phyloP scores from a whole-genome alignment of 129 eudicot species.

The Arctium minus region DNA sequence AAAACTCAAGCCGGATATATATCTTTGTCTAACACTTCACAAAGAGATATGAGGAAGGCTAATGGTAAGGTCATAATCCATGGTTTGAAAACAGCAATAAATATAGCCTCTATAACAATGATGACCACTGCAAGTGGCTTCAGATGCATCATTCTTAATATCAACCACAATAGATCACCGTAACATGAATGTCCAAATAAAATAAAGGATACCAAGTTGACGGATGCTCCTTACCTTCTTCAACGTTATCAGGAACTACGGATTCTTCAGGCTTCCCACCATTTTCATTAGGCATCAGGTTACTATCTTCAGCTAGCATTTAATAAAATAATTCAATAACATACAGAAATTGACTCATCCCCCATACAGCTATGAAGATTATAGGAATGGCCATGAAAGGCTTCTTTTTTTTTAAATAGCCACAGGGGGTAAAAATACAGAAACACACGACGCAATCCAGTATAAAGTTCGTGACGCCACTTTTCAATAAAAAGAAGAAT shows the following conservation, averaged over 20 bases:
- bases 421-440: neutral
- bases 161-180: neutral
- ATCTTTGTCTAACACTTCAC: neutral
- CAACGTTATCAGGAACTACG: slow-evolving; percentile 34
- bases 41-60: neutral
- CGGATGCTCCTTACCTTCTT: slow-evolving; percentile 40
- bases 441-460: neutral
- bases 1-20: neutral
- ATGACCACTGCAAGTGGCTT: neutral
- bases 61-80: neutral
- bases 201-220: neutral
- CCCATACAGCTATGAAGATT: neutral
- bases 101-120: neutral
- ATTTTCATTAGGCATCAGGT: slow-evolving; percentile 35
- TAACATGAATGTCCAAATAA: neutral
- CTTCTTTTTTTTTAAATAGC: neutral
- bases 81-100: neutral
- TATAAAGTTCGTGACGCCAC: neutral
- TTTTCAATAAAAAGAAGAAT: neutral
- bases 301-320: slow-evolving; percentile 56
- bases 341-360: neutral
- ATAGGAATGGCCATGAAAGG: neutral
- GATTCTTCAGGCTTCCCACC: slow-evolving; percentile 36
- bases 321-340: neutral
- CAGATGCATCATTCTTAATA: neutral